Conservation (phyloP, 495 filamentous ascomycete genomes). For the Beverwykella pulmonaria region DNA sequence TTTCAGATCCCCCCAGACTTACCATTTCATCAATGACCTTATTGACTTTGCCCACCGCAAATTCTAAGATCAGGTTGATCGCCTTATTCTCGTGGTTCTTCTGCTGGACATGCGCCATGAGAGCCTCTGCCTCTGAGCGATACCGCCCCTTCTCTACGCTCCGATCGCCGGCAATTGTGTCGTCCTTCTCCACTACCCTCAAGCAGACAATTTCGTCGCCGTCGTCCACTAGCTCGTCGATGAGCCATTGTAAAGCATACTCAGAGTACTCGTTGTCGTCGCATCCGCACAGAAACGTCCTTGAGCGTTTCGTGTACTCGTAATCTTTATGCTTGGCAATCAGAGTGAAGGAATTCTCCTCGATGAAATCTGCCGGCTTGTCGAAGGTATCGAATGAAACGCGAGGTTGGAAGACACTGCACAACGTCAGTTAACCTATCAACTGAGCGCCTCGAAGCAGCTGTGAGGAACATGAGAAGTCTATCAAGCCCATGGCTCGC, state of each 20-base stretch:
- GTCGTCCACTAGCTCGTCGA: constrained; percentile 94
- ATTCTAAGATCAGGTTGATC: constrained; percentile 85
- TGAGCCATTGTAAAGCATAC: constrained; percentile 89
- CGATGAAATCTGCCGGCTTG: constrained; percentile 68
- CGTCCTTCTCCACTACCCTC: constrained; percentile 83
- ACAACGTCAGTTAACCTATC: constrained; percentile 32
- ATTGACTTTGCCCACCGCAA: constrained; percentile 88
- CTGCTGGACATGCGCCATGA: constrained; percentile 59
- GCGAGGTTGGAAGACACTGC: constrained; percentile 56
- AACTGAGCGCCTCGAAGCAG: neutral
- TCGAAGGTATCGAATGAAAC: constrained; percentile 96
- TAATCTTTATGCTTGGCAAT: constrained; percentile 90
- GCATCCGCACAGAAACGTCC: constrained; percentile 91
- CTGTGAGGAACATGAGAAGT: constrained; percentile 27
- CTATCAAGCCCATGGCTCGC: constrained; percentile 24
- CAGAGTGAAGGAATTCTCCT: constrained; percentile 63
- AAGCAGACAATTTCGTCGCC: constrained; percentile 96
- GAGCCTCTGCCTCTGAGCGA: constrained; percentile 76
- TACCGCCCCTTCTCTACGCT: constrained; percentile 74
- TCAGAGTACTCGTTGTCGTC: constrained; percentile 97
- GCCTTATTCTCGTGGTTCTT: constrained; percentile 84
- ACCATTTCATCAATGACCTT: constrained; percentile 93
- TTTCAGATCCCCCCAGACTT: constrained; percentile 40
- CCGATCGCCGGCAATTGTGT: constrained; percentile 67
- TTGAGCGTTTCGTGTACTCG: constrained; percentile 76